Evolutionary conservation across 176 grass and related monocot genomes (phyloP).

Genomic region (Secale cereale): DNA sequence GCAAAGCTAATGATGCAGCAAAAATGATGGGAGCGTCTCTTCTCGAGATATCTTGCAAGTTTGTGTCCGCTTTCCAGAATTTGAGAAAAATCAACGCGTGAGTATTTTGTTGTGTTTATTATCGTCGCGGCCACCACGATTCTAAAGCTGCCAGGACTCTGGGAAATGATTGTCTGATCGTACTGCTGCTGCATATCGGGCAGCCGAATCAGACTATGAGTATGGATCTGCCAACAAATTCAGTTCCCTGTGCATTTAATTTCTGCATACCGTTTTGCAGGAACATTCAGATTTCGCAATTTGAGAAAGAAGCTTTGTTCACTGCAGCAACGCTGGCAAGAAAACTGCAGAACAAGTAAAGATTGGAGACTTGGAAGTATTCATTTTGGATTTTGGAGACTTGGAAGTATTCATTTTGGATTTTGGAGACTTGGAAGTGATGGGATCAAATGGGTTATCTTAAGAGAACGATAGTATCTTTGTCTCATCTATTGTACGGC

Average conservation of each 20-base stretch:
- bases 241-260: not conserved
- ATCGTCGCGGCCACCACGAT: not conserved
- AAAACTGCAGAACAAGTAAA: slow-evolving; percentile 22
- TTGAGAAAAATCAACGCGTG: slow-evolving; percentile 49
- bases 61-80: slow-evolving; percentile 71
- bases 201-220: not conserved
- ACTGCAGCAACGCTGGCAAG: slow-evolving; percentile 48
- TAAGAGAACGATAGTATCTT: not conserved
- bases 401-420: not conserved
- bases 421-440: not conserved
- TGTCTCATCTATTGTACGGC: not conserved
- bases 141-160: not conserved
- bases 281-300: slow-evolving; percentile 48
- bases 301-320: slow-evolving; percentile 79
- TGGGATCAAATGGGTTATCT: not conserved
- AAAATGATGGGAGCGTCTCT: slow-evolving; percentile 61
- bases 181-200: not conserved
- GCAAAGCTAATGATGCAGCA: slow-evolving; percentile 20
- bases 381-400: too few relatives aligned
- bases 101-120: slow-evolving; percentile 20
- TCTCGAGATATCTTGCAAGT: slow-evolving; percentile 56
- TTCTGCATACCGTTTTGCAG: slow-evolving; percentile 28
- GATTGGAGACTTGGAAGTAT: not conserved
- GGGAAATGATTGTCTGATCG: not conserved
- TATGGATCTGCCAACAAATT: not conserved